Base-by-base conservation (phyloP, 257 asterid species). In the Solanum pinnatisectum region DNA sequence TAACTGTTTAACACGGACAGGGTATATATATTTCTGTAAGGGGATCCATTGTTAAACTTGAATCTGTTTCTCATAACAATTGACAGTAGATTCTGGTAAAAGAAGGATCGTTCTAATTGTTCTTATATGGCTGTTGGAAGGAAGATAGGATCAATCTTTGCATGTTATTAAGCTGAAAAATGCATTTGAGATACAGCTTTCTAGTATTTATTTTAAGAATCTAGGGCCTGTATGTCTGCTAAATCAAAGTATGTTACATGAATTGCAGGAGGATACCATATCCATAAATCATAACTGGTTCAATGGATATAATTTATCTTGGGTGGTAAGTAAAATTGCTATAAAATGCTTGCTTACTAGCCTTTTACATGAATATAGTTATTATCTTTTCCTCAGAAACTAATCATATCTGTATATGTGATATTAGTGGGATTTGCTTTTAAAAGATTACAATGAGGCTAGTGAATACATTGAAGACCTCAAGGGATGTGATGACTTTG, bases 271-370 rank as follows among this genome's bases (percentile, higher is more conserved):
- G 92, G 99, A 97, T 88, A 95, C 99, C 3, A 90, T 97, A 89
- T 97, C 99, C 78, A 96, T 97, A 87, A 97, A 97, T 88, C 99
- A 97, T 95, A 97, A 97, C 90, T 97, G 99, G 98, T 96, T 94
- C 94, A 97, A 97, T 87, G 96, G 91, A 71, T 92, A 93, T 91
- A 94, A 92, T 92, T 63, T 97, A 60, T 91, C 93, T 83, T 96
- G 96, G 95, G 98, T 94, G 99, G 99, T 96, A 91, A 93, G 96
- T 67, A 65, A 68, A 67, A 83, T 63, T 46, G 13, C 35, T 46
- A 81, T 39, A 33, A 22, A 46, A 46, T 44, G 9, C 67, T 27
- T 46, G 25, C 68, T 71, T 52, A 27, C 7, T 15, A 22, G 35
- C 88, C 81, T 10, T 63, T 60, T 25, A 25, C 39, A 72, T 3